Conservation (phyloP, 2,329 filamentous ascomycete genomes). For the Chrysoporthe austroafricana region DNA sequence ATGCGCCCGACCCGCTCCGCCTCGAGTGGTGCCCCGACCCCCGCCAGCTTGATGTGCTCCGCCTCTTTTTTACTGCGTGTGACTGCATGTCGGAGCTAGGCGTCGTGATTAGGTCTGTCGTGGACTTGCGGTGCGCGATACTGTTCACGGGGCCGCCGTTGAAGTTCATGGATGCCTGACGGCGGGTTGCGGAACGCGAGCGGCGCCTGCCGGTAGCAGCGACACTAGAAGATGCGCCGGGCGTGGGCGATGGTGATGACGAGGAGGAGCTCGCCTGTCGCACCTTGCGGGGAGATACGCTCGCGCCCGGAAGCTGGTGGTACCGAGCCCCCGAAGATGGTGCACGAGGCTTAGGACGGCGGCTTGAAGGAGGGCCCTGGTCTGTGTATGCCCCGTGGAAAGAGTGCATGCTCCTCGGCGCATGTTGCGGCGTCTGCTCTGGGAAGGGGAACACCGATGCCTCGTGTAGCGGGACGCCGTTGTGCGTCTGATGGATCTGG, state of each 20-base stretch:
- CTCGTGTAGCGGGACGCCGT: slow-evolving; percentile 30
- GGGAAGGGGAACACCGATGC: slow-evolving; percentile 23
- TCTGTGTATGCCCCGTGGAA: slow-evolving; percentile 15
- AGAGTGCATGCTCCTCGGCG: slow-evolving; percentile 26
- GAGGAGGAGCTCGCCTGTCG: slow-evolving; percentile 36
- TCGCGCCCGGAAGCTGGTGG: slow-evolving; percentile 38
- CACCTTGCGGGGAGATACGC: slow-evolving; percentile 48
- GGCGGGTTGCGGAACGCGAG: slow-evolving; percentile 38
- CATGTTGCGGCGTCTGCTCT: slow-evolving; percentile 18
- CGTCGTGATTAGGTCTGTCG: slow-evolving; percentile 22
- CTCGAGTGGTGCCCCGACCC: slow-evolving; percentile 10
- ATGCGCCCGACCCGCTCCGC: slow-evolving; percentile 9
- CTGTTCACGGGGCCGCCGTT: not conserved
- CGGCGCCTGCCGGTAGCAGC: slow-evolving; percentile 37
- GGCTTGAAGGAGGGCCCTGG: slow-evolving; percentile 31
- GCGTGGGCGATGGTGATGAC: slow-evolving; percentile 21
- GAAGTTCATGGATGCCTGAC: slow-evolving; percentile 12
- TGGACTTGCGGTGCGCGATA: slow-evolving; percentile 24
- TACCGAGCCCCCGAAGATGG: slow-evolving; percentile 59
- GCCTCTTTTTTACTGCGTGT: slow-evolving; percentile 33
- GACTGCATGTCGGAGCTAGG: slow-evolving; percentile 23
- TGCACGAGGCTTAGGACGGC: slow-evolving; percentile 54
- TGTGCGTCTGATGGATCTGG: slow-evolving; percentile 40
- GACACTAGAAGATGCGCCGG: slow-evolving; percentile 32
- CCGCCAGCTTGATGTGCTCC: slow-evolving; percentile 31